phyloP scores from a whole-genome alignment of 371 early-diverging fungal genomes.

The Lichtheimia ornata region DNA sequence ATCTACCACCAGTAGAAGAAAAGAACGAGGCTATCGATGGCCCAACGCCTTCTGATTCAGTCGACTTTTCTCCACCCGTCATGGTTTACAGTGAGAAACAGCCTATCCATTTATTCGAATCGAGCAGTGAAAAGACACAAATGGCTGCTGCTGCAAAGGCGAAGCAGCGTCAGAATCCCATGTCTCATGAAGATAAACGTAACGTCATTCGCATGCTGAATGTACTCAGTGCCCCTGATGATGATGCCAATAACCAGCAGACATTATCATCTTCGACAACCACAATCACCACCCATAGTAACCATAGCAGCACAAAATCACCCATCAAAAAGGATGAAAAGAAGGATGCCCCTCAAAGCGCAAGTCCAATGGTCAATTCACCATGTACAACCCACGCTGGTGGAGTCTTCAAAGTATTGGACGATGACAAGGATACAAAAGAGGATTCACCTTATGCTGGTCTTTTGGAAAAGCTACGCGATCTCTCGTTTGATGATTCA shows the following conservation, averaged over 20 bases:
- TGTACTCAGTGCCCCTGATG: conserved; percentile 27
- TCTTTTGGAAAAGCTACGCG: conserved; percentile 12
- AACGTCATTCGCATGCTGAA: conserved; percentile 42
- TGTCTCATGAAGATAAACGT: conserved; percentile 19
- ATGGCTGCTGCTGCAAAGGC: background rate
- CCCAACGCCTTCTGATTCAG: conserved; percentile 18
- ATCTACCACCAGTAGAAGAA: conserved; percentile 1
- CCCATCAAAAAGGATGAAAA: background rate
- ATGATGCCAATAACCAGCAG: background rate
- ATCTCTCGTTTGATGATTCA: conserved; percentile 3
- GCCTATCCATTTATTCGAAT: conserved; percentile 26
- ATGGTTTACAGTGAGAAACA: conserved; percentile 14
- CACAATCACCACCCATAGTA: background rate
- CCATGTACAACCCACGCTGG: background rate
- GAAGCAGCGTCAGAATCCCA: conserved; percentile 17
- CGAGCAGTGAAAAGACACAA: conserved; percentile 13
- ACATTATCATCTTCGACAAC: background rate
- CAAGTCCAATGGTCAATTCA: background rate
- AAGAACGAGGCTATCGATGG: conserved; percentile 5
- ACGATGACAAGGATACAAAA: conserved; percentile 4
- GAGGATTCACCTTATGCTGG: conserved; percentile 25
- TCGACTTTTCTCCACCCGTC: conserved; percentile 15
- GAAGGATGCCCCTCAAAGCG: background rate
- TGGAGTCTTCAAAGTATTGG: background rate
- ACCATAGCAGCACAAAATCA: background rate